Conservation (phyloP, 2,329 filamentous ascomycete genomes). For the Cladophialophora exuberans region DNA sequence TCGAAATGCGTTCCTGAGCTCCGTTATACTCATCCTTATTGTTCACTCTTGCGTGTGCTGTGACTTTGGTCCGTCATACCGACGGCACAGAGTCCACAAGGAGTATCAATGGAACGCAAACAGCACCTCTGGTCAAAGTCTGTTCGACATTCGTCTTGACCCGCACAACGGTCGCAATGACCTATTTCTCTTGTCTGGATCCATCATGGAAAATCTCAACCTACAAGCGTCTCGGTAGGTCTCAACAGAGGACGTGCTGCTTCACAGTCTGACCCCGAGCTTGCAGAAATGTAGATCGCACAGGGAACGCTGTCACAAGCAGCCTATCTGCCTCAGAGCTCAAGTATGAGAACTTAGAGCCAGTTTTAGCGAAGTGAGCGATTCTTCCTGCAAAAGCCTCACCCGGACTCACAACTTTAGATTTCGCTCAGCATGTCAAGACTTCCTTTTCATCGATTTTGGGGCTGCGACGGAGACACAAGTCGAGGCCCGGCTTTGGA, state of each 20-base stretch:
- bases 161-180: conserved; percentile 31
- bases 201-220: conserved; percentile 33
- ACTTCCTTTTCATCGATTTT: conserved; percentile 27
- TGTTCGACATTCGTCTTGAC: conserved; percentile 31
- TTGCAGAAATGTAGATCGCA: conserved; percentile 45
- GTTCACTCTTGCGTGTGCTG: background rate
- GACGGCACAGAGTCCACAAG: conserved; percentile 21
- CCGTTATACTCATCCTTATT: background rate
- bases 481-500: conserved; percentile 76
- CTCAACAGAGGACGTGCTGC: background rate
- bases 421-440: conserved; percentile 30
- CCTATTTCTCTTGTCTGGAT: conserved; percentile 19
- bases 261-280: conserved; percentile 2
- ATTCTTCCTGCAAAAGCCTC: background rate
- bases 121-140: conserved; percentile 24
- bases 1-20: too few relatives aligned
- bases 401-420: conserved; percentile 22
- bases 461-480: conserved; percentile 60
- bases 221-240: conserved; percentile 58
- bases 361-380: conserved; percentile 28
- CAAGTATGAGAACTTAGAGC: conserved; percentile 26
- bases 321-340: conserved; percentile 37
- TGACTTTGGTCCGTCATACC: conserved; percentile 4
- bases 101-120: conserved; percentile 27
- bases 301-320: conserved; percentile 47